phyloP scores from a whole-genome alignment of 1,284 basidiomycete genomes.

The Leccinum subrobustum region DNA sequence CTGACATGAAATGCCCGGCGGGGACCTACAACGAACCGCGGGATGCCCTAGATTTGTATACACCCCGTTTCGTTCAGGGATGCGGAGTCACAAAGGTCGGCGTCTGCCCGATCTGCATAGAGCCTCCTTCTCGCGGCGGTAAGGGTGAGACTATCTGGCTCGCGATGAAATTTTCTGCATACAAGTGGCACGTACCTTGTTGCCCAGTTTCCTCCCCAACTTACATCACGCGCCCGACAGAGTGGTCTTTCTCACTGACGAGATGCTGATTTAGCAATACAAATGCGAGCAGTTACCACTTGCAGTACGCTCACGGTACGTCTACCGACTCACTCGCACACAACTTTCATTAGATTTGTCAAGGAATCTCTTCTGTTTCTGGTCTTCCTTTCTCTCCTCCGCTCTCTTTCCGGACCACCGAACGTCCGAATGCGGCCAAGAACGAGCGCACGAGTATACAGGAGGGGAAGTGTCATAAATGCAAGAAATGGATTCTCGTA shows the following conservation, averaged over 20 bases:
- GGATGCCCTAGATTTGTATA: conserved; percentile 65
- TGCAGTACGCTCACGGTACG: conserved; percentile 78
- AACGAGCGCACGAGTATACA: conserved; percentile 57
- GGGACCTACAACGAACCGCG: conserved; percentile 60
- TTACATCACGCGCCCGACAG: conserved; percentile 16
- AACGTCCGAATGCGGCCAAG: conserved; percentile 48
- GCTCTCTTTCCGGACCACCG: conserved; percentile 51
- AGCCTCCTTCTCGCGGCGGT: conserved; percentile 59
- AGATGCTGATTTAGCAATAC: conserved; percentile 3
- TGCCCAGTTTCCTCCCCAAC: conserved; percentile 1
- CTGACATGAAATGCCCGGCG: conserved; percentile 41
- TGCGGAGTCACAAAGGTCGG: conserved; percentile 68
- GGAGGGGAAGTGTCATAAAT: conserved; percentile 76
- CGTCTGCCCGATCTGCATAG: conserved; percentile 75
- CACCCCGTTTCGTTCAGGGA: conserved; percentile 74
- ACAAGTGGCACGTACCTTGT: conserved; percentile 58
- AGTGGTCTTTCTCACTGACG: conserved; percentile 12
- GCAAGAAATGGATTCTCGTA: conserved; percentile 65
- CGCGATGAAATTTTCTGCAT: conserved; percentile 77
- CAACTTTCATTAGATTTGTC: conserved; percentile 2
- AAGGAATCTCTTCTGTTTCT: conserved; percentile 61
- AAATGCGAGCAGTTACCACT: conserved; percentile 57
- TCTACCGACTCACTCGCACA: background rate
- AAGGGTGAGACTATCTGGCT: conserved; percentile 65
- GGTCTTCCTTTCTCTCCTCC: conserved; percentile 77